Conservation (phyloP, 495 filamentous ascomycete genomes). For the Baudoinia panamericana region DNA sequence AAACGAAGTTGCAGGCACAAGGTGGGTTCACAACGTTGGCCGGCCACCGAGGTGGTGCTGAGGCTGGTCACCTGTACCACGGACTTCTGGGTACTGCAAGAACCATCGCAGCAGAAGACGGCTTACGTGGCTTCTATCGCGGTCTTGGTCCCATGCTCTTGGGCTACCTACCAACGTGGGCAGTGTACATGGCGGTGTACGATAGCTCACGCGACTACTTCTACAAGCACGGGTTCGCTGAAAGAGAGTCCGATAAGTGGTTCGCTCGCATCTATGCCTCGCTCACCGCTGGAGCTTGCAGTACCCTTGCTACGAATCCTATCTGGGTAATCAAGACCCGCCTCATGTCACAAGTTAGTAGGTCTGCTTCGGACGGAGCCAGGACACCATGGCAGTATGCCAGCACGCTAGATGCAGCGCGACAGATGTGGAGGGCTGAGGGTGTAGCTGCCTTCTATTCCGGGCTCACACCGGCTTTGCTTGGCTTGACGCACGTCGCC, state of each 20-base stretch:
- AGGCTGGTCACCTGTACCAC: constrained; percentile 50
- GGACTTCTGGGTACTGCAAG: constrained; percentile 77
- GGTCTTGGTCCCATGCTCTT: constrained; percentile 87
- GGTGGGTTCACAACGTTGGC: constrained; percentile 47
- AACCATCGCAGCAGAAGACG: constrained; percentile 76
- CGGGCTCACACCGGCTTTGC: constrained; percentile 77
- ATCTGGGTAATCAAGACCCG: constrained; percentile 99
- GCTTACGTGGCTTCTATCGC: constrained; percentile 80
- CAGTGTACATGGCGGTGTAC: constrained; percentile 93
- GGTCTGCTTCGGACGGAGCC: constrained; percentile 37
- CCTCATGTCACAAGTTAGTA: constrained; percentile 73
- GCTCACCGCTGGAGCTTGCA: constrained; percentile 78
- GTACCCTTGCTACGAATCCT: constrained; percentile 91
- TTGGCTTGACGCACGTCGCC: constrained; percentile 89
- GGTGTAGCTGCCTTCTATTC: constrained; percentile 89
- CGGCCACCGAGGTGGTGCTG: constrained; percentile 30
- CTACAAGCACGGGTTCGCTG: constrained; percentile 26
- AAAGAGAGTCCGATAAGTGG: constrained; percentile 42
- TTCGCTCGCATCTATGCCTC: constrained; percentile 59
- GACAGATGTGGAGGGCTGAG: constrained; percentile 88
- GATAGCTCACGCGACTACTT: constrained; percentile 69
- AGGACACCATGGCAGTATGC: constrained; percentile 79
- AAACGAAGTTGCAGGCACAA: constrained; percentile 95
- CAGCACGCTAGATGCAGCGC: constrained; percentile 73
- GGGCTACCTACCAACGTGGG: constrained; percentile 95